These are phyloP conservation scores for Leptomonas pyrrhocoris DNA, from an alignment of 208 protist species.

Conservation along the genomic window DNA sequence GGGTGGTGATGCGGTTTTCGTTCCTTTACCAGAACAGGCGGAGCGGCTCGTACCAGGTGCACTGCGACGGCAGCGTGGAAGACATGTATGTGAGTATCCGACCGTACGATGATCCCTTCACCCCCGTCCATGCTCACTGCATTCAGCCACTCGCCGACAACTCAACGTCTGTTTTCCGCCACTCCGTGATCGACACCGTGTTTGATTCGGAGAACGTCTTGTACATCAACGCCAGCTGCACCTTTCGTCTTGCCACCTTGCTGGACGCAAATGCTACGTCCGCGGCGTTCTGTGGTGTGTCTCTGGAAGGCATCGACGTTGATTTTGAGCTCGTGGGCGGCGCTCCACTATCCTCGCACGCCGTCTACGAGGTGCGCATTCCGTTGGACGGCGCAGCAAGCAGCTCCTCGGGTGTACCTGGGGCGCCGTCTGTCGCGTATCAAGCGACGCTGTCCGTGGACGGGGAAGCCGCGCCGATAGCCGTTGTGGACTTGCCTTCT, in stretches of 20 bases:
- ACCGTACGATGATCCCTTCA: not conserved
- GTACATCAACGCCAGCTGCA: conserved; percentile 43
- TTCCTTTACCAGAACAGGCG: conserved; percentile 30
- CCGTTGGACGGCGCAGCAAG: not conserved
- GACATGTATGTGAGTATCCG: conserved; percentile 23
- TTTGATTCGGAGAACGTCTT: conserved; percentile 2
- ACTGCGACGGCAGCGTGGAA: conserved; percentile 47
- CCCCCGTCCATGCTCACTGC: conserved; percentile 4
- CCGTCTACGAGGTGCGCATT: conserved; percentile 23
- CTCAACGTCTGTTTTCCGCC: conserved; percentile 5
- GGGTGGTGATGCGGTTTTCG: conserved; percentile 19
- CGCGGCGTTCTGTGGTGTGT: conserved; percentile 37
- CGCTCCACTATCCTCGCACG: conserved; percentile 13
- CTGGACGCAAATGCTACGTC: conserved; percentile 8
- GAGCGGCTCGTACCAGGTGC: conserved; percentile 30
- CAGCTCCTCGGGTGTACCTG: not conserved
- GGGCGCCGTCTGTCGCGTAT: not conserved
- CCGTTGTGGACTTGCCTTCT: conserved; percentile 1
- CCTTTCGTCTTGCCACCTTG: conserved; percentile 22
- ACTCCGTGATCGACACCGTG: conserved; percentile 6
- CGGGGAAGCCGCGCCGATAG: not conserved
- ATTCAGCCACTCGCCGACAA: not conserved
- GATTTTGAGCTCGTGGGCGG: not conserved
- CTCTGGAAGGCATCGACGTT: conserved; percentile 31
- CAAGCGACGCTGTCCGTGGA: not conserved